These are phyloP conservation scores for Aspergillus tamarii DNA, from an alignment of 2,329 filamentous ascomycete species.

Conservation along the genomic window DNA sequence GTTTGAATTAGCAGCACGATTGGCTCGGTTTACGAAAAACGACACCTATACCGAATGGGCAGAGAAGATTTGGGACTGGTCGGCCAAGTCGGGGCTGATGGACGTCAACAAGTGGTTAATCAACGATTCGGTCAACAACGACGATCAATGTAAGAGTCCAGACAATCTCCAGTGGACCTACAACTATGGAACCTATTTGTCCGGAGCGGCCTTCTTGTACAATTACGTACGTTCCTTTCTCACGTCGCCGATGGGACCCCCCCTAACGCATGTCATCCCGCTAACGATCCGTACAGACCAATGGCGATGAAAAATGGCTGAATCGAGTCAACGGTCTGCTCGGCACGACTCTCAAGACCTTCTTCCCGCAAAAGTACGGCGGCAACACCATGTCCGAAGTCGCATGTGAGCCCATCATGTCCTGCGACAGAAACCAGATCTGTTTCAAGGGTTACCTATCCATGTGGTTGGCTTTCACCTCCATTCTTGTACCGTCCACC, in stretches of 20 bases:
- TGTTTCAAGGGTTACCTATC: conserved; percentile 71
- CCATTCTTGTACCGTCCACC: conserved; percentile 63
- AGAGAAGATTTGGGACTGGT: conserved; percentile 51
- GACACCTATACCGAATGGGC: conserved; percentile 62
- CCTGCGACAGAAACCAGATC: conserved; percentile 70
- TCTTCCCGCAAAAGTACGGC: conserved; percentile 50
- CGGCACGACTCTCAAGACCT: conserved; percentile 46
- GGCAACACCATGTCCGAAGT: conserved; percentile 64
- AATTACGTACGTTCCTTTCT: conserved; percentile 52
- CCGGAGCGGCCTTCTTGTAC: conserved; percentile 67
- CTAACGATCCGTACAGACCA: conserved; percentile 38
- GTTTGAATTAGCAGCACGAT: conserved; percentile 75
- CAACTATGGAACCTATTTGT: conserved; percentile 61
- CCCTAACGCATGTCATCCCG: neutral
- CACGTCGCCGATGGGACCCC: neutral
- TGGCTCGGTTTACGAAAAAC: conserved; percentile 67
- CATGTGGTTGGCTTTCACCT: conserved; percentile 63
- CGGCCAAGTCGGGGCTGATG: conserved; percentile 58
- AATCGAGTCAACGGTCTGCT: conserved; percentile 58
- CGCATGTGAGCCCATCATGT: conserved; percentile 61
- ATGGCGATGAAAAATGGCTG: conserved; percentile 58
- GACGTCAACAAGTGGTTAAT: conserved; percentile 61
- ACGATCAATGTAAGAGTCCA: conserved; percentile 62
- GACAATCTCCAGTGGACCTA: conserved; percentile 68
- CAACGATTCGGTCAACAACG: conserved; percentile 63